These are phyloP conservation scores for Chlorella sp. DNA, from an alignment of 139 green algal genomes.

Conservation along the genomic window DNA sequence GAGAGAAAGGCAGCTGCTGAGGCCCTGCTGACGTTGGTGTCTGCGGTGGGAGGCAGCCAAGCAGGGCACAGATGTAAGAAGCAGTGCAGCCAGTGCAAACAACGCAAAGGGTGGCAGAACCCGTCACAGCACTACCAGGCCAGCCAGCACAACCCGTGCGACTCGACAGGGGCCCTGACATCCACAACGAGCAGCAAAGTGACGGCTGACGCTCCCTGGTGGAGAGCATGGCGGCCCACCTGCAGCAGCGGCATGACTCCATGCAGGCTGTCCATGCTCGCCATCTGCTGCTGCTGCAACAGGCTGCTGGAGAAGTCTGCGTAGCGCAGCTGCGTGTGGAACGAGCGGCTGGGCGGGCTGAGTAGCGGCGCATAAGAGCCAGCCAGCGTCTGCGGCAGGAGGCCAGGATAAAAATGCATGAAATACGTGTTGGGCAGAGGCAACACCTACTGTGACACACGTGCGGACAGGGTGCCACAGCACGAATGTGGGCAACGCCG, in stretches of 20 bases:
- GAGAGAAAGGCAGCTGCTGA: neutral
- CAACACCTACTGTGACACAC: too few species aligned
- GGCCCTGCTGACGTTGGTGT: neutral
- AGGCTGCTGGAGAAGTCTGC: constrained; percentile 2
- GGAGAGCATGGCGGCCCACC: neutral
- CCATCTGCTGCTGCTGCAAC: constrained; percentile 14
- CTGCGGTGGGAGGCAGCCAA: neutral
- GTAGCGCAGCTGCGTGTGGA: constrained; percentile 38
- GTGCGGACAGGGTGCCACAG: too few species aligned
- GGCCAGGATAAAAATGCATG: too few species aligned
- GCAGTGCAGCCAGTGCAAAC: neutral
- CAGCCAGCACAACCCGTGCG: too few species aligned
- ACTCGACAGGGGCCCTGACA: too few species aligned
- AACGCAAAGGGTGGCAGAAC: too few species aligned
- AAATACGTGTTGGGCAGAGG: too few species aligned
- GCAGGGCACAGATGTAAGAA: neutral
- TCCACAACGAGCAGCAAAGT: too few species aligned
- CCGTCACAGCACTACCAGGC: too few species aligned
- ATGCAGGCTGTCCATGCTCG: constrained; percentile 2
- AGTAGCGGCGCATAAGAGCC: constrained; percentile 28
- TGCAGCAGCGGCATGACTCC: constrained; percentile 44
- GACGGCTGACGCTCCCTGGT: neutral
- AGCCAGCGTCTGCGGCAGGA: constrained; percentile 3
- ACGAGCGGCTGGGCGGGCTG: constrained; percentile 44
- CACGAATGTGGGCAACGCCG: too few species aligned